phyloP scores from a whole-genome alignment of 768 basidiomycete genomes.

The Crassisporium funariophilum region DNA sequence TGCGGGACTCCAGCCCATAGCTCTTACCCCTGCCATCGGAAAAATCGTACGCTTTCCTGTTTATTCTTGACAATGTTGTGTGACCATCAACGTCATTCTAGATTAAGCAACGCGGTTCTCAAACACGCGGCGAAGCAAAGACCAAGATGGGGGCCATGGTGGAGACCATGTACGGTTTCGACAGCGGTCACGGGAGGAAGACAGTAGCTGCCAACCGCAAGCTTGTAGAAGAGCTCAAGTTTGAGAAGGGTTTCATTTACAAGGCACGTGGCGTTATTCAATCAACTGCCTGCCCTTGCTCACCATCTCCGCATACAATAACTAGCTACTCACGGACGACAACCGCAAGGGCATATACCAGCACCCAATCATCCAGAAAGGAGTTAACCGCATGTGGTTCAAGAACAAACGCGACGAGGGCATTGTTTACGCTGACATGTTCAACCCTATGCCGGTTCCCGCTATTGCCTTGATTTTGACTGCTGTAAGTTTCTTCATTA shows the following conservation, averaged over 20 bases:
- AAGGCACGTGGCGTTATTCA: slow-evolving; percentile 9
- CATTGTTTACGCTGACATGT: slow-evolving; percentile 8
- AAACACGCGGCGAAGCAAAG: slow-evolving; percentile 20
- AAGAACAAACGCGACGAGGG: slow-evolving; percentile 20
- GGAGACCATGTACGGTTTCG: slow-evolving; percentile 15
- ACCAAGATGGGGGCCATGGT: slow-evolving; percentile 11
- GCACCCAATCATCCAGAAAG: slow-evolving; percentile 12
- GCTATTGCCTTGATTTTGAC: neutral
- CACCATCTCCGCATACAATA: neutral
- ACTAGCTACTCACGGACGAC: slow-evolving; percentile 2
- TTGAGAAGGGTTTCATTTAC: slow-evolving; percentile 12
- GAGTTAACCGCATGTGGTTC: slow-evolving; percentile 18
- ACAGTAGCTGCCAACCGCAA: slow-evolving; percentile 10
- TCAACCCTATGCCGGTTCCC: slow-evolving; percentile 17
- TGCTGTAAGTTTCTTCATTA: slow-evolving; percentile 7
- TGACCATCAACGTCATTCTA: neutral
- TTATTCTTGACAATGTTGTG: neutral
- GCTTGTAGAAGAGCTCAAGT: slow-evolving; percentile 12
- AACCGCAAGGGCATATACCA: slow-evolving; percentile 3
- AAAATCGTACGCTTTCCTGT: neutral
- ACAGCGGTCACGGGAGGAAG: slow-evolving; percentile 10
- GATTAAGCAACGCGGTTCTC: slow-evolving; percentile 7
- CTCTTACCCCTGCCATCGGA: neutral
- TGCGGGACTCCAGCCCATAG: neutral
- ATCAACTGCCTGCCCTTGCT: neutral